Evolutionary conservation across 345 rosid species (phyloP), one percentile per base, ranked within the genome.

Genomic region (Aethionema arabicum): DNA sequence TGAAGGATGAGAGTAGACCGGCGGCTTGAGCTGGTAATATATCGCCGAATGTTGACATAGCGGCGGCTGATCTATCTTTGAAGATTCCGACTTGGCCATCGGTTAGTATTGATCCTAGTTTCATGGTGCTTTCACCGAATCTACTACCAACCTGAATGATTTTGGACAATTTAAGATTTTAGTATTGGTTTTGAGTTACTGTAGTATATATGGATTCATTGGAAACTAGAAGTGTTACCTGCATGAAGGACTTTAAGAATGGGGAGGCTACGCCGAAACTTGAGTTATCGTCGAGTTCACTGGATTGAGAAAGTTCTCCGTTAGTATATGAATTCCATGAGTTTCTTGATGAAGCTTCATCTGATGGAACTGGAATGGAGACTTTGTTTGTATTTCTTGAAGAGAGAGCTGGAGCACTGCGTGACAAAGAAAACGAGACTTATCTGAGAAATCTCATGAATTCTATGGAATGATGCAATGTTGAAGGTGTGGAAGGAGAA

Each of bases 71-170:
- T 82, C 92, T 81, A 68, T 93, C 97, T 78, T 84, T 93, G 82
- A 93, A 93, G 77, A 93, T 84, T 52, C 96, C 97, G 21, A 85
- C 99, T 74, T 93, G 99, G 62, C 99, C 96, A 63, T 93, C 97
- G 11, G 90, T 90, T 70, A 93, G 74, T 15, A 90, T 93, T 32
- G 97, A 85, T 56, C 99, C 96, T 82, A 89, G 70, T 70, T 92
- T 92, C 43, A 92, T 48, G 3, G 98, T 89, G 84, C 98, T 92
- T 84, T 89, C 96, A 33, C 96, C 96, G 72, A 89, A 86, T 78
- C 87, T 79, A 82, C 98, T 92, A 39, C 98, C 96, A 68, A 86
- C 98, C 98, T 86, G 88, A 6, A 64, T 5, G 3, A 37, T 44
- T 53, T 15, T 21, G 46, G n/a, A 40, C 14, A 40, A 50, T 44